These are phyloP conservation scores for Pythium grandisporangium DNA, from an alignment of 352 stramenopile species.

Conservation along the genomic window DNA sequence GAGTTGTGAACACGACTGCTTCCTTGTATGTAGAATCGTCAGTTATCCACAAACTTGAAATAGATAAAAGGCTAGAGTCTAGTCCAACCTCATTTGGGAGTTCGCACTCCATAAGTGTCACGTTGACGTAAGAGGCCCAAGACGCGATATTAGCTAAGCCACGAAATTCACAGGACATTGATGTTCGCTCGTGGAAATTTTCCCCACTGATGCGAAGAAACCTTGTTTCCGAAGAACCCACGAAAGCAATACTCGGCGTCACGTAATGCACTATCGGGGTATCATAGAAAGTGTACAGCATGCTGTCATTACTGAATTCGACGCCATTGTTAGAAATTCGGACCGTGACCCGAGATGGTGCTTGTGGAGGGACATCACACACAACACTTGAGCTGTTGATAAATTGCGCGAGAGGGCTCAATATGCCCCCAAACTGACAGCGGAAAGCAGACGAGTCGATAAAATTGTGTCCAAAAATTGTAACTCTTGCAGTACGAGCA, in stretches of 20 bases:
- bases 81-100: too few relatives aligned
- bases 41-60: too few relatives aligned
- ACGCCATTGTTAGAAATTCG: constrained; percentile 9
- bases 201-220: constrained; percentile 2
- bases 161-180: not conserved
- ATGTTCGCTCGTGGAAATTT: constrained; percentile 2
- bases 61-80: too few relatives aligned
- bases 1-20: too few relatives aligned
- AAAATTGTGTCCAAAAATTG: constrained; percentile 5
- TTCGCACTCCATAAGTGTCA: too few relatives aligned
- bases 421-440: constrained; percentile 1
- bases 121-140: not conserved
- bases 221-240: not conserved
- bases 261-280: constrained; percentile 1
- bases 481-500: too few relatives aligned
- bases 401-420: not conserved
- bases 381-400: constrained; percentile 3
- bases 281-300: constrained; percentile 2
- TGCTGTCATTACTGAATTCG: constrained; percentile 3
- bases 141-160: constrained; percentile 3
- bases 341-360: not conserved
- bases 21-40: too few relatives aligned
- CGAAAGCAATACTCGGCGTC: not conserved
- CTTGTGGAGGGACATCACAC: not conserved
- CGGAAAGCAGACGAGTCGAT: constrained; percentile 8